Conservation (phyloP, 2,329 filamentous ascomycete species). For the Magnaporthales sp. region DNA sequence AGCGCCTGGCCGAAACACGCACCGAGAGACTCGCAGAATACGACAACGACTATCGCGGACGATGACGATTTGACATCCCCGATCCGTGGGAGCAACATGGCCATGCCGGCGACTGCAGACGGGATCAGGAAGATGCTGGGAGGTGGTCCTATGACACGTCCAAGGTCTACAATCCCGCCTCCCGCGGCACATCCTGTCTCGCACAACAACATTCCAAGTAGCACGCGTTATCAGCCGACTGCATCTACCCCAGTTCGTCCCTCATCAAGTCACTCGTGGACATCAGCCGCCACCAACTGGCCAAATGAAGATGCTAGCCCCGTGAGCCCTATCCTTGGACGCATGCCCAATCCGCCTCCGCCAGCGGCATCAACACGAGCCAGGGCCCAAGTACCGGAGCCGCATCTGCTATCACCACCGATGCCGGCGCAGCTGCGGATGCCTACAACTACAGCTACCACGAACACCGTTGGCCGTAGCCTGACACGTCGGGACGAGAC, state of each 20-base stretch:
- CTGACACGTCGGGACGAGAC: neutral
- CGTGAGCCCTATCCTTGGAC: neutral
- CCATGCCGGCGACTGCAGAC: neutral
- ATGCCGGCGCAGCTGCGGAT: conserved; percentile 11
- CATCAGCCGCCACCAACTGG: neutral
- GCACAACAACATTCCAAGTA: neutral
- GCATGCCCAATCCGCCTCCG: neutral
- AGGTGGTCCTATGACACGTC: neutral
- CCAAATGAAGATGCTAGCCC: neutral
- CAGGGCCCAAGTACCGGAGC: neutral
- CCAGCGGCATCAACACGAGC: neutral
- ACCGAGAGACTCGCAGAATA: conserved; percentile 20
- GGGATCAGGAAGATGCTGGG: neutral
- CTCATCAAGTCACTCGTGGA: neutral
- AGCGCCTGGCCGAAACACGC: neutral
- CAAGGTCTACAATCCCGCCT: neutral
- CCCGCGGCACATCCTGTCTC: neutral
- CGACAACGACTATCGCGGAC: conserved; percentile 24
- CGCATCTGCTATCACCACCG: conserved; percentile 13
- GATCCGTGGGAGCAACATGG: neutral
- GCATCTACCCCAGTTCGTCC: neutral
- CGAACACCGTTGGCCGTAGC: conserved; percentile 6
- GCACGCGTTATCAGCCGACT: neutral
- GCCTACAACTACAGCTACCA: neutral
- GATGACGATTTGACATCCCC: neutral